Conservation (phyloP, 2,329 filamentous ascomycete species). For the Sporothrix schenckii region DNA sequence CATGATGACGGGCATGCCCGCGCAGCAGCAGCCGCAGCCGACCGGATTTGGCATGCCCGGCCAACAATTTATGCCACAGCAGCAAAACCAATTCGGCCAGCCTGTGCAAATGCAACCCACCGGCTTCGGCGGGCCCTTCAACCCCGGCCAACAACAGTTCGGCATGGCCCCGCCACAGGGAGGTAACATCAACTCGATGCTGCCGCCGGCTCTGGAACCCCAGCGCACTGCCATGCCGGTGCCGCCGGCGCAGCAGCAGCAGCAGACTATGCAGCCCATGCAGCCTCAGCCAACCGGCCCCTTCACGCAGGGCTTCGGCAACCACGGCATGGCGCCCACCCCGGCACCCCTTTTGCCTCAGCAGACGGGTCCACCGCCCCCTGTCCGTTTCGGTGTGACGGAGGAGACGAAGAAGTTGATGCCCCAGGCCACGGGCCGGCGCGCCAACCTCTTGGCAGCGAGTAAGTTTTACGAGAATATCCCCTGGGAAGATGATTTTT, state of each 20-base stretch:
- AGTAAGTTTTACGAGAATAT: conserved; percentile 73
- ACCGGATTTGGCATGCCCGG: conserved; percentile 43
- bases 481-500: not conserved
- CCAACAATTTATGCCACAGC: conserved; percentile 49
- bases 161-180: conserved; percentile 47
- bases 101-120: conserved; percentile 64
- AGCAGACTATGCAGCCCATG: conserved; percentile 46
- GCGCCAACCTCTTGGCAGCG: conserved; percentile 89
- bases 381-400: conserved; percentile 83
- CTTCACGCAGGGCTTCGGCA: conserved; percentile 50
- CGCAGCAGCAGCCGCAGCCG: conserved; percentile 41
- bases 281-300: conserved; percentile 76
- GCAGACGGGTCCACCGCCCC: conserved; percentile 82
- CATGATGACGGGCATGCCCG: conserved; percentile 49
- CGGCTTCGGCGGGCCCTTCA: conserved; percentile 56
- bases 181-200: conserved; percentile 58
- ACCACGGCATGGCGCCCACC: conserved; percentile 47
- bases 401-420: conserved; percentile 73
- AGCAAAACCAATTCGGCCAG: conserved; percentile 46
- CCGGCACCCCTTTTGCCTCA: conserved; percentile 70
- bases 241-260: conserved; percentile 41
- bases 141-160: conserved; percentile 47
- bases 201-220: conserved; percentile 63
- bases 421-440: conserved; percentile 83
- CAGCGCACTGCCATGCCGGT: conserved; percentile 56